Conservation (phyloP, 208 protist species). For the Kentomonas sorsogonicus region DNA sequence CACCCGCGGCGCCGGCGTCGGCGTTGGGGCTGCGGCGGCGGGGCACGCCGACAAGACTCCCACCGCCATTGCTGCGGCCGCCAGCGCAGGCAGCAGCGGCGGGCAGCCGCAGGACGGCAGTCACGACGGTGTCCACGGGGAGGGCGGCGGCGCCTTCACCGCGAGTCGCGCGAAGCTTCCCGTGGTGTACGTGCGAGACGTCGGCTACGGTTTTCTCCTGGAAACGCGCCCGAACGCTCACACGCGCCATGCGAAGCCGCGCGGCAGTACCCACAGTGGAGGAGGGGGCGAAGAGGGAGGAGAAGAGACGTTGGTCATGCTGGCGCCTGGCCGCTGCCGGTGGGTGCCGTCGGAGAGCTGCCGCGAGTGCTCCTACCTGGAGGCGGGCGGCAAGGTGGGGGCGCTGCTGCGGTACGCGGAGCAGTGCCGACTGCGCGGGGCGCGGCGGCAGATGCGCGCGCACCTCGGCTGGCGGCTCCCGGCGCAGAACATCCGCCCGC, state of each 20-base stretch:
- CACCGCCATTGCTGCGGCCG: neutral
- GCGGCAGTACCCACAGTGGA: neutral
- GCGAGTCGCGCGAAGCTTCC: too few species aligned
- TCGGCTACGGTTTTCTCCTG: too few species aligned
- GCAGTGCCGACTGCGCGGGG: slow-evolving; percentile 6
- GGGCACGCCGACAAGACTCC: neutral
- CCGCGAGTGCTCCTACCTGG: too few species aligned
- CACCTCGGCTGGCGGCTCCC: too few species aligned
- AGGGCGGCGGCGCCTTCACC: neutral
- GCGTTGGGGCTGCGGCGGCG: neutral
- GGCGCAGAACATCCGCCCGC: too few species aligned
- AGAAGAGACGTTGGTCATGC: slow-evolving; percentile 13
- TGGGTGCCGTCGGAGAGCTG: slow-evolving; percentile 15
- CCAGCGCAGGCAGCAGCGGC: neutral
- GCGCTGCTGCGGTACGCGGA: slow-evolving; percentile 13
- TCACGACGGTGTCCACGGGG: neutral
- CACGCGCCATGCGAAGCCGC: slow-evolving; percentile 1
- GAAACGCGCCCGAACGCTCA: slow-evolving; percentile 15
- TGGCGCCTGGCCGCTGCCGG: slow-evolving; percentile 15
- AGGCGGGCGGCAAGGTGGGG: slow-evolving; percentile 10
- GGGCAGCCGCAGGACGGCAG: neutral
- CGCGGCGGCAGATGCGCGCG: slow-evolving; percentile 12
- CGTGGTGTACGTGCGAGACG: too few species aligned
- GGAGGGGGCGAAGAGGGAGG: too few species aligned
- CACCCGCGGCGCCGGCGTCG: slow-evolving; percentile 16